Evolutionary conservation across 805 yeast species (phyloP).

Genomic region (Metschnikowia dekortorum): DNA sequence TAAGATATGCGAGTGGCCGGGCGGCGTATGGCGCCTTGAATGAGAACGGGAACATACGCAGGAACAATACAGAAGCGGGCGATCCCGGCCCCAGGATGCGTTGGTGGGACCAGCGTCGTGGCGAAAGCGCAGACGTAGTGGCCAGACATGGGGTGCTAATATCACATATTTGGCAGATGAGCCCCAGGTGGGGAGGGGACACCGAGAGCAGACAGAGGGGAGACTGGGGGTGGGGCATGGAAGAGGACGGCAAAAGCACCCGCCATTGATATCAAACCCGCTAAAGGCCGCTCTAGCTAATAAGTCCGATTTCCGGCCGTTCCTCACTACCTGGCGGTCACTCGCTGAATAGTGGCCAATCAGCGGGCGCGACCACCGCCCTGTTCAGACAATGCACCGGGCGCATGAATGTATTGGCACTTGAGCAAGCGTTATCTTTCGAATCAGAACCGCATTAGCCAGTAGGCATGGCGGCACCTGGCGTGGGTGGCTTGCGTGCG

Average conservation of each 20-base stretch:
- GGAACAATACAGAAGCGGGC: not conserved
- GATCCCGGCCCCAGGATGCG: no score
- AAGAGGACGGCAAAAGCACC: not conserved
- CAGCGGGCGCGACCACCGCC: not conserved
- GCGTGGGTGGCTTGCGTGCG: not conserved
- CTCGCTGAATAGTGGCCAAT: constrained; percentile 1
- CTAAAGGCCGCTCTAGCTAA: no score
- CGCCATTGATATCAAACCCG: not conserved
- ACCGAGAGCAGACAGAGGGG: no score
- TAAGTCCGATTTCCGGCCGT: no score
- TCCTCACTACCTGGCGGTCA: not conserved
- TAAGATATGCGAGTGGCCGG: not conserved
- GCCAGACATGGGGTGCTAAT: no score
- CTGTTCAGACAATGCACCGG: not conserved
- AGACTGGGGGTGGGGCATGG: no score
- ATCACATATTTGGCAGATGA: no score
- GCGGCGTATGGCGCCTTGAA: not conserved
- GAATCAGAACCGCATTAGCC: not conserved
- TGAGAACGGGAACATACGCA: not conserved
- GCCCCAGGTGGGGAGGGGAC: no score
- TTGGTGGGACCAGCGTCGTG: no score
- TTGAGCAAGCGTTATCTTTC: not conserved
- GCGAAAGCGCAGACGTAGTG: no score
- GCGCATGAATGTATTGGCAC: not conserved
- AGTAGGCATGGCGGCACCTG: not conserved